Evolutionary conservation across 129 eudicot genomes (phyloP).

Genomic region (Artemisia annua): DNA sequence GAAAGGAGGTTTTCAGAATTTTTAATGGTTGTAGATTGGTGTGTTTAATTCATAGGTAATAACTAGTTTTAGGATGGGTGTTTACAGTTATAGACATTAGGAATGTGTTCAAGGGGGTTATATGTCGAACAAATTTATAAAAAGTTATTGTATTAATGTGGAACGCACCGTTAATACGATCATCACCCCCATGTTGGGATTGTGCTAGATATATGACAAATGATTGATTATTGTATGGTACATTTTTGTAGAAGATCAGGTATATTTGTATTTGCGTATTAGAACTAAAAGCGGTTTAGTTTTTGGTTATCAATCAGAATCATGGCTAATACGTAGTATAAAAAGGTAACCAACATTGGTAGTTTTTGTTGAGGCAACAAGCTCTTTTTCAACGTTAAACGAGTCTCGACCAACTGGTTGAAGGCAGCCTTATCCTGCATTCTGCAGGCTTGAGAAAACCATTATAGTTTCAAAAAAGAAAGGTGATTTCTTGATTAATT

Average conservation of each 20-base stretch:
- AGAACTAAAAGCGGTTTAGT: too few species aligned
- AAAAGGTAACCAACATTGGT: too few species aligned
- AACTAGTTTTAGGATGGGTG: slow-evolving; percentile 32
- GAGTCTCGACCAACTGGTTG: too few species aligned
- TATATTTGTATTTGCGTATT: not conserved
- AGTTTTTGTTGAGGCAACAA: too few species aligned
- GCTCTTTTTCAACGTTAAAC: too few species aligned
- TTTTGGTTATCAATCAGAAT: too few species aligned
- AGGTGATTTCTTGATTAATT: too few species aligned
- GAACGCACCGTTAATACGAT: slow-evolving; percentile 10
- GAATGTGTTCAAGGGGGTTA: slow-evolving; percentile 22
- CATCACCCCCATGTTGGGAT: slow-evolving; percentile 19
- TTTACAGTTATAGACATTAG: slow-evolving; percentile 21
- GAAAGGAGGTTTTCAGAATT: slow-evolving; percentile 28
- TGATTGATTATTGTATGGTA: slow-evolving; percentile 15
- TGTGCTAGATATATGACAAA: slow-evolving; percentile 22
- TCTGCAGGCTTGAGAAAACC: too few species aligned
- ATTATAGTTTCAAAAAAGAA: too few species aligned
- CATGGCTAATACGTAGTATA: too few species aligned
- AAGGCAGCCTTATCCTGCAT: too few species aligned
- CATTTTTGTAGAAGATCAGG: slow-evolving; percentile 17
- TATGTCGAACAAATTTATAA: not conserved
- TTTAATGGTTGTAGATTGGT: slow-evolving; percentile 27
- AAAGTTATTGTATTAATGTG: slow-evolving; percentile 4
- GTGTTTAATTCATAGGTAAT: slow-evolving; percentile 37